Evolutionary conservation across 73 alveolate species (phyloP).

Genomic region (Paramecium octaurelia): DNA sequence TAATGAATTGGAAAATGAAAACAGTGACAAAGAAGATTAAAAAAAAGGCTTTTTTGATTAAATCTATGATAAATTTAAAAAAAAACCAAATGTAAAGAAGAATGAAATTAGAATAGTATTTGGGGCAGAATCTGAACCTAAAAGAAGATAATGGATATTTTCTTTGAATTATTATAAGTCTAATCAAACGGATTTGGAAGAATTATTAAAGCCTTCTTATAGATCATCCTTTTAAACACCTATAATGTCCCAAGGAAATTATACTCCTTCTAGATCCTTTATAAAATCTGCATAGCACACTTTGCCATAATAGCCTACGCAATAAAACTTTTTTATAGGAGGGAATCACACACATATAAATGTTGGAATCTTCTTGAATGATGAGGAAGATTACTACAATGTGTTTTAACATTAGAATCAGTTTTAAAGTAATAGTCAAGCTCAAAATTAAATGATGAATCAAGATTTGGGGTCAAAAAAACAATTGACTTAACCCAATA

Average conservation of each 20-base stretch:
- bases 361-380: slow-evolving; percentile 24
- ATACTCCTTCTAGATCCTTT: background rate
- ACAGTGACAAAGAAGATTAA: slow-evolving; percentile 41
- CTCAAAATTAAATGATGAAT: background rate
- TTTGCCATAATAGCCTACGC: background rate
- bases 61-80: slow-evolving; percentile 22
- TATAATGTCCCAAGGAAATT: background rate
- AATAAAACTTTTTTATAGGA: slow-evolving; percentile 18
- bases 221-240: slow-evolving; percentile 47
- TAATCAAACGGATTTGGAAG: slow-evolving; percentile 3
- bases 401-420: background rate
- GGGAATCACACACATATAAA: slow-evolving; percentile 39
- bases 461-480: background rate
- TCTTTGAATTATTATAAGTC: slow-evolving; percentile 12
- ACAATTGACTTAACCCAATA: background rate
- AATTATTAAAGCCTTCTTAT: background rate
- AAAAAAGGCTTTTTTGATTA: slow-evolving; percentile 36
- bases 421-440: background rate
- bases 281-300: slow-evolving; percentile 9
- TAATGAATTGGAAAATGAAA: slow-evolving; percentile 32
- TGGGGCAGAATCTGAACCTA: slow-evolving; percentile 49
- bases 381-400: slow-evolving; percentile 9
- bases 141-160: slow-evolving; percentile 46
- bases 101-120: slow-evolving; percentile 37
- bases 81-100: background rate